Percentiles rank a stretch among this genome's conserved stretches.
Conservation (phyloP, 2,329 filamentous ascomycete genomes). For the Fusarium sp. region DNA sequence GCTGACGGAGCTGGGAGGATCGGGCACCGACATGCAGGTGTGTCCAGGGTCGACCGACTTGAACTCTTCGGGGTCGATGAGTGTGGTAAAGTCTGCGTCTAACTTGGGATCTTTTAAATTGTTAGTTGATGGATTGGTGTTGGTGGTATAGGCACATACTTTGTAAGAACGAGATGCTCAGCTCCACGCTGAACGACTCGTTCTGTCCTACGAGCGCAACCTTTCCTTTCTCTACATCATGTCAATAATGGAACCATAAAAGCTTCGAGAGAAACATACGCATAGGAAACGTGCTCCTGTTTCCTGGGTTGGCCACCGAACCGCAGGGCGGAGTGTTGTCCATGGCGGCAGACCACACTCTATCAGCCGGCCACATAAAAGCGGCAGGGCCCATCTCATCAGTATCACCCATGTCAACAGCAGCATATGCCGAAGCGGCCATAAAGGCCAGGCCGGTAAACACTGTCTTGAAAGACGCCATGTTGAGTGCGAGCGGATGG, state of each 20-base stretch:
- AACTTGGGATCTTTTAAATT: slow-evolving; percentile 51
- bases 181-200: slow-evolving; percentile 63
- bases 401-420: slow-evolving; percentile 6
- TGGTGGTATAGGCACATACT: slow-evolving; percentile 47
- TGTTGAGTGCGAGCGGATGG: background rate
- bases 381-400: slow-evolving; percentile 62
- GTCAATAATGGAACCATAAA: background rate
- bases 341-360: slow-evolving; percentile 62
- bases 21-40: slow-evolving; percentile 55
- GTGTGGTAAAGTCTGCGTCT: slow-evolving; percentile 53
- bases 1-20: slow-evolving; percentile 48
- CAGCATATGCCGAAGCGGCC: slow-evolving; percentile 17
- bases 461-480: slow-evolving; percentile 32
- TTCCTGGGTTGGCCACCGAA: slow-evolving; percentile 57
- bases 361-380: slow-evolving; percentile 70
- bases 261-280: slow-evolving; percentile 46
- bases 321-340: slow-evolving; percentile 70
- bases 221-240: slow-evolving; percentile 60
- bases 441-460: slow-evolving; percentile 28
- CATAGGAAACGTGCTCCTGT: slow-evolving; percentile 67
- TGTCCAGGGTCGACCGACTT: slow-evolving; percentile 56
- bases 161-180: slow-evolving; percentile 63
- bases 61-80: slow-evolving; percentile 50
- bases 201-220: slow-evolving; percentile 67
- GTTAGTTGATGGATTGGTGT: background rate